Evolutionary conservation across 2,329 filamentous ascomycete species (phyloP), one percentile per base, ranked within the genome.

Genomic region (Aspergillus alliaceus): DNA sequence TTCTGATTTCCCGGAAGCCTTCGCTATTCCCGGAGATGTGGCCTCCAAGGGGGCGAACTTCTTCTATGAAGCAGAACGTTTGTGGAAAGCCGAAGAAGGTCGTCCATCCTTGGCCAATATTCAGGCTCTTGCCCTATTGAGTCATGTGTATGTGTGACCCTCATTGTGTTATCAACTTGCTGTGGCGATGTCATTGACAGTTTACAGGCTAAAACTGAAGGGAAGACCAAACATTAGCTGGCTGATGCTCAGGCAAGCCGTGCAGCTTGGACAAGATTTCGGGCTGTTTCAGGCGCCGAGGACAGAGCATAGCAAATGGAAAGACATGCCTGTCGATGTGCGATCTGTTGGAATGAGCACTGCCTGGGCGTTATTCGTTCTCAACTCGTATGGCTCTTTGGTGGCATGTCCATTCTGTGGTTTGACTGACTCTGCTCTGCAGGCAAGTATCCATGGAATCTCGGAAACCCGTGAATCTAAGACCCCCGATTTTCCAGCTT

Each of bases 81-180:
- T 75, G 20, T 74, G 72, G 67, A 68, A 65, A 37, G 63, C 66
- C n/a, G 72, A 77, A 57, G 70, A 71, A 22, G 74, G 70, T 14
- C 63, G 49, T 11, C 57, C 63, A 15, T 69, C 69, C 3, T 64
- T 77, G 34, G 55, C 69, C 18, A 76, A 71, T 51, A 67, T 75
- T 12, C 74, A 76, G 46, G 73, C 70, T 15, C 60, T 76, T 48
- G 62, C 69, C 18, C 53, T 74, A 24, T 71, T 75, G 68, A 70
- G 69, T 39, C 61, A 59, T 57, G 59, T 65, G 70, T 72, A 69
- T 59, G 70, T 67, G 15, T 6, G 22, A 15, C 7, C n/a, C 29
- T 37, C n/a, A 15, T 49, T 0, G 15, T 32, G 7, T 42, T 25
- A 42, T 20, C 37, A 4, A 35, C 15, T 8, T 27, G 40, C 40